Evolutionary conservation across 2,329 filamentous ascomycete species (phyloP).

Genomic region (Xylaria sp.): DNA sequence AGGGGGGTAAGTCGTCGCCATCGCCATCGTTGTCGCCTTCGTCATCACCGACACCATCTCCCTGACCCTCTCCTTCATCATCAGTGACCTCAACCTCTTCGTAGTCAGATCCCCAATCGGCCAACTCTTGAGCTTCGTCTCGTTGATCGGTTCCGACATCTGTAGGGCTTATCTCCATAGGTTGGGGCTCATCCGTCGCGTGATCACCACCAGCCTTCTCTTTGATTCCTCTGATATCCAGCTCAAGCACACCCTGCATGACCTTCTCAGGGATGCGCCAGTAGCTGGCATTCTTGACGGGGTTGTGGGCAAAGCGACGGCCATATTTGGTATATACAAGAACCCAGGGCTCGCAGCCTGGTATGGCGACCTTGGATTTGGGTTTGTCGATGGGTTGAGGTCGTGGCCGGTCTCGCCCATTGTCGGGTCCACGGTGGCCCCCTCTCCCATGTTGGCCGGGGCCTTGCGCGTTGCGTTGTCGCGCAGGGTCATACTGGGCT

Average conservation of each 20-base stretch:
- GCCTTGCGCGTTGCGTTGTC: constrained; percentile 52
- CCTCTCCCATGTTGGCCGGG: constrained; percentile 53
- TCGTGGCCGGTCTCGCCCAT: constrained; percentile 67
- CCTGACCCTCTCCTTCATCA: constrained; percentile 37
- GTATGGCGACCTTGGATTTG: constrained; percentile 80
- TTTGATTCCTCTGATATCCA: constrained; percentile 78
- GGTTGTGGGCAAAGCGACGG: constrained; percentile 89
- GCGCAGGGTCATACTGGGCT: constrained; percentile 60
- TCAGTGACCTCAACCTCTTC: constrained; percentile 78
- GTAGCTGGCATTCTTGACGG: constrained; percentile 84
- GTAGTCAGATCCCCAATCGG: constrained; percentile 75
- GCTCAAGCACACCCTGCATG: constrained; percentile 76
- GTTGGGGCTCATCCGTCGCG: background rate
- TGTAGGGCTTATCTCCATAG: constrained; percentile 27
- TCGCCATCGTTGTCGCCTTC: constrained; percentile 59
- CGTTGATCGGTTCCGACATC: constrained; percentile 42
- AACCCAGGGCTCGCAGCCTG: constrained; percentile 85
- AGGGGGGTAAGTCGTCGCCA: constrained; percentile 57
- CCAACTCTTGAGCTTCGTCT: constrained; percentile 56
- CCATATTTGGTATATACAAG: constrained; percentile 93
- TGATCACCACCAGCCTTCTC: constrained; percentile 57
- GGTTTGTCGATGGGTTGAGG: constrained; percentile 83
- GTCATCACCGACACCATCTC: constrained; percentile 56
- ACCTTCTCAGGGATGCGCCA: constrained; percentile 95
- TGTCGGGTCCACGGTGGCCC: constrained; percentile 59